Evolutionary conservation across 805 yeast genomes (phyloP).

Genomic region (Candida sanyiensis): DNA sequence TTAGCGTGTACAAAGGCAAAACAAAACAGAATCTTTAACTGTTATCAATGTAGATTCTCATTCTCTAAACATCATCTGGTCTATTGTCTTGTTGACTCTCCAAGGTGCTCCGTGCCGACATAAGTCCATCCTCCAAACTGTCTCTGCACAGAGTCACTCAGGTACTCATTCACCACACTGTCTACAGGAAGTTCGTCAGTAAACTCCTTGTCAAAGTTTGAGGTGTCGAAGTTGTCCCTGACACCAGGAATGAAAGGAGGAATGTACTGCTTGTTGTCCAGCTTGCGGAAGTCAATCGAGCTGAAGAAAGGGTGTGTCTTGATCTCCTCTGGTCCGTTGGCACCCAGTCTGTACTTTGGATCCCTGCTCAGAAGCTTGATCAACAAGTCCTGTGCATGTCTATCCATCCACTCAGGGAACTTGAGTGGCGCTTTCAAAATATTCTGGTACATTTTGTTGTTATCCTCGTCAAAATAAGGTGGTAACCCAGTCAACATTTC

Average conservation of each 20-base stretch:
- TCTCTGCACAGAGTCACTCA: slow-evolving; percentile 92
- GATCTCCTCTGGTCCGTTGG: slow-evolving; percentile 78
- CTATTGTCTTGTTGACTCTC: slow-evolving; percentile 20
- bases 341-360: slow-evolving; percentile 72
- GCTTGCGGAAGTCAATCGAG: slow-evolving; percentile 84
- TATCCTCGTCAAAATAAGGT: slow-evolving; percentile 94
- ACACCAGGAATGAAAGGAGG: slow-evolving; percentile 97
- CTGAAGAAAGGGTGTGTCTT: slow-evolving; percentile 80
- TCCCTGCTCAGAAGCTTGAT: slow-evolving; percentile 75
- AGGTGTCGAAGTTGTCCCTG: slow-evolving; percentile 77
- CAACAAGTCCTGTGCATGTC: slow-evolving; percentile 78
- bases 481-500: slow-evolving; percentile 98
- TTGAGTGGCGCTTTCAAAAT: slow-evolving; percentile 82
- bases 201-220: slow-evolving; percentile 88
- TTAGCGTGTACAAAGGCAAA: neutral
- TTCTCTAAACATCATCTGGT: neutral
- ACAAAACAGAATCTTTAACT: neutral
- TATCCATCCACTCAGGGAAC: slow-evolving; percentile 84
- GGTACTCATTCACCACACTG: slow-evolving; percentile 86
- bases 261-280: slow-evolving; percentile 78
- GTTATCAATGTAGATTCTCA: neutral
- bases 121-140: slow-evolving; percentile 99
- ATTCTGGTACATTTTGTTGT: slow-evolving; percentile 88
- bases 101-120: slow-evolving; percentile 56
- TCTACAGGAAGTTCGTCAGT: slow-evolving; percentile 92